Conservation (phyloP, 2,329 filamentous ascomycete genomes). For the Arachnopeziza araneosa region DNA sequence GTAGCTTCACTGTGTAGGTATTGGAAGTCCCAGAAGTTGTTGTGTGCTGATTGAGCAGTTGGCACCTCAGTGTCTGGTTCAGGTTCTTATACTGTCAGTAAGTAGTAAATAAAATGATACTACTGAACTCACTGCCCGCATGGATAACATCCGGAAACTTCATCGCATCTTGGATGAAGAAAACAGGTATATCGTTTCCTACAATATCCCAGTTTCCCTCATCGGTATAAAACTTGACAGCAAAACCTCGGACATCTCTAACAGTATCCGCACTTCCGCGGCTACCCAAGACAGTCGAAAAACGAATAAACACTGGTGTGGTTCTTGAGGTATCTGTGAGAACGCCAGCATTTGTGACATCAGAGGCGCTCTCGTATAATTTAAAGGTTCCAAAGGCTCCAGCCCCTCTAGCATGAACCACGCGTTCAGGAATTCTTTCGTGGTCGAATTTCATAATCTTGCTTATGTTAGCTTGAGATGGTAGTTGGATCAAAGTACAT, state of each 20-base stretch:
- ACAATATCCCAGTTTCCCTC: constrained; percentile 75
- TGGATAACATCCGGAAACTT: constrained; percentile 67
- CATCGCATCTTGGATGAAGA: constrained; percentile 71
- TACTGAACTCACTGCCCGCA: constrained; percentile 30
- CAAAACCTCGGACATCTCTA: constrained; percentile 77
- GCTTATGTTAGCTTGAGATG: not conserved
- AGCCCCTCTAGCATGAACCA: constrained; percentile 60
- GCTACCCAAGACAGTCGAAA: constrained; percentile 73
- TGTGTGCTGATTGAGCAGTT: constrained; percentile 65
- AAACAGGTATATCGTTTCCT: constrained; percentile 69
- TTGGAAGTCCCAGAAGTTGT: constrained; percentile 74
- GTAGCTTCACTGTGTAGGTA: constrained; percentile 64
- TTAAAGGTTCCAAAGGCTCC: constrained; percentile 64
- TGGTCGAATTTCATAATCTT: constrained; percentile 73
- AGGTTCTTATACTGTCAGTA: constrained; percentile 53
- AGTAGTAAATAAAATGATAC: constrained; percentile 24
- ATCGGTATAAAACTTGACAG: constrained; percentile 70
- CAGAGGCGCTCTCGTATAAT: constrained; percentile 55
- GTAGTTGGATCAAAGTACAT: constrained; percentile 6
- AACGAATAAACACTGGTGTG: constrained; percentile 65
- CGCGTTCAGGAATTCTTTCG: constrained; percentile 60
- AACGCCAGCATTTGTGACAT: constrained; percentile 58
- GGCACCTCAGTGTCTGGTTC: constrained; percentile 67
- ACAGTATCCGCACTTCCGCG: constrained; percentile 75
- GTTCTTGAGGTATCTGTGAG: constrained; percentile 62